A percentile compares a stretch with the other conserved stretches of the same genome.
Evolutionary conservation across 169 alveolate species (phyloP).

Genomic region (Eimeria praecox): DNA sequence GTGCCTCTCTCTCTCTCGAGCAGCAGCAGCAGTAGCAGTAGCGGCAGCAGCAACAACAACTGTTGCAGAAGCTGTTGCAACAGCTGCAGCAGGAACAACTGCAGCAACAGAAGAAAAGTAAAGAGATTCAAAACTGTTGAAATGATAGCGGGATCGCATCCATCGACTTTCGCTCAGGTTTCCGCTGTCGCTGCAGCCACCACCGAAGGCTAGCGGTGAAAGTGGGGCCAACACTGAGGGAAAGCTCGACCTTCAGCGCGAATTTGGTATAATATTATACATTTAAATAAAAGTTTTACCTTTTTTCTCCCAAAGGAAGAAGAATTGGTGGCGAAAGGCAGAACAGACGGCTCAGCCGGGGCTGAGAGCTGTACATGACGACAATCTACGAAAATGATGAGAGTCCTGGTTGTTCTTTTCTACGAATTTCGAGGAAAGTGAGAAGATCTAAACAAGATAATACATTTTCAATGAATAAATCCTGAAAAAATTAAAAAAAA

Average conservation of each 20-base stretch:
- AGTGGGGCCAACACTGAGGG: background rate
- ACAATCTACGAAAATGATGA: no score
- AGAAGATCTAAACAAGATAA: background rate
- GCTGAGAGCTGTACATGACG: background rate
- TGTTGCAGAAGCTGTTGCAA: background rate
- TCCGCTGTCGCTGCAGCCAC: background rate
- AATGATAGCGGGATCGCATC: background rate
- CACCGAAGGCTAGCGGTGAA: conserved; percentile 5
- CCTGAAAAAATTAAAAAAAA: background rate
- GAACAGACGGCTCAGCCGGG: background rate
- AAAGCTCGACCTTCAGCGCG: background rate
- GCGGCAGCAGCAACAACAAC: background rate
- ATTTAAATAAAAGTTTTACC: background rate
- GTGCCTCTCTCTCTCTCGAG: no score
- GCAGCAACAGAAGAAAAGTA: background rate
- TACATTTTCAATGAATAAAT: background rate
- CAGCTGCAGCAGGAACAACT: background rate
- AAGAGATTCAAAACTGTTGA: background rate
- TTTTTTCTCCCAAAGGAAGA: background rate
- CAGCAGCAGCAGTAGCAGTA: background rate
- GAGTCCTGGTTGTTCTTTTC: background rate
- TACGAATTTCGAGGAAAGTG: background rate
- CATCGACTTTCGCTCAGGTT: no score
- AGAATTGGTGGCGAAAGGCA: background rate
- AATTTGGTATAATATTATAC: background rate